phyloP scores from a whole-genome alignment of 2,329 filamentous ascomycete species.

The Penicillium sp. region DNA sequence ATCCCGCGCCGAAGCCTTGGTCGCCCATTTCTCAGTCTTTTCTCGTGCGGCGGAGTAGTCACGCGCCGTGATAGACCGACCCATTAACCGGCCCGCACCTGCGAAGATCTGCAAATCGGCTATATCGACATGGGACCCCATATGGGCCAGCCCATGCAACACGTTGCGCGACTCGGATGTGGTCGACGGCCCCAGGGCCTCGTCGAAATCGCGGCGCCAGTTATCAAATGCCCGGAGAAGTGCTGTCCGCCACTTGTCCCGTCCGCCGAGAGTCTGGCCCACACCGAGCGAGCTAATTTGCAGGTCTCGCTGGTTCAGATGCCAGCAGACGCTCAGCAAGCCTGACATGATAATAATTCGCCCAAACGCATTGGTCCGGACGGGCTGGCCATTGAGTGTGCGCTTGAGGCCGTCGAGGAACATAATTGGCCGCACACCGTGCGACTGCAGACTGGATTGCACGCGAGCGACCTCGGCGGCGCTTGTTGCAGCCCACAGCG shows the following conservation, averaged over 20 bases:
- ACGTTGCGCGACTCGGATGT: constrained; percentile 77
- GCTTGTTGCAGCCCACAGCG: constrained; percentile 81
- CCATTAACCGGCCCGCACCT: constrained; percentile 72
- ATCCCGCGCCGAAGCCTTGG: constrained; percentile 75
- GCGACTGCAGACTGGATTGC: constrained; percentile 68
- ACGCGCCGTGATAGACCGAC: constrained; percentile 70
- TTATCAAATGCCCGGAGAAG: constrained; percentile 82
- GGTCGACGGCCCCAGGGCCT: constrained; percentile 60
- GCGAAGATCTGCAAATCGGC: constrained; percentile 97
- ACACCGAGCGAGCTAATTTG: constrained; percentile 83
- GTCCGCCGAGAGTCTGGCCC: constrained; percentile 67
- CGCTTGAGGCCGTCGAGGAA: constrained; percentile 87
- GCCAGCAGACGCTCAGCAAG: constrained; percentile 85
- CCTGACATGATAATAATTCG: constrained; percentile 90
- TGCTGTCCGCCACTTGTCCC: constrained; percentile 82
- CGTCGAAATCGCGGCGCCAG: constrained; percentile 88
- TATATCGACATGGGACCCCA: constrained; percentile 95
- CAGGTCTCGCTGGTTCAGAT: constrained; percentile 92
- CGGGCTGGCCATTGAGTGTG: constrained; percentile 73
- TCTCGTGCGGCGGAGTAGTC: constrained; percentile 72
- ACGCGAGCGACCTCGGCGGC: constrained; percentile 76
- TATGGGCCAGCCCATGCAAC: constrained; percentile 85
- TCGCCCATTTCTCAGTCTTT: constrained; percentile 78
- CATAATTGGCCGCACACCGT: constrained; percentile 72
- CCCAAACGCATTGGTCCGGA: constrained; percentile 87